phyloP scores from a whole-genome alignment of 805 yeast genomes.

The Candida railenensis region DNA sequence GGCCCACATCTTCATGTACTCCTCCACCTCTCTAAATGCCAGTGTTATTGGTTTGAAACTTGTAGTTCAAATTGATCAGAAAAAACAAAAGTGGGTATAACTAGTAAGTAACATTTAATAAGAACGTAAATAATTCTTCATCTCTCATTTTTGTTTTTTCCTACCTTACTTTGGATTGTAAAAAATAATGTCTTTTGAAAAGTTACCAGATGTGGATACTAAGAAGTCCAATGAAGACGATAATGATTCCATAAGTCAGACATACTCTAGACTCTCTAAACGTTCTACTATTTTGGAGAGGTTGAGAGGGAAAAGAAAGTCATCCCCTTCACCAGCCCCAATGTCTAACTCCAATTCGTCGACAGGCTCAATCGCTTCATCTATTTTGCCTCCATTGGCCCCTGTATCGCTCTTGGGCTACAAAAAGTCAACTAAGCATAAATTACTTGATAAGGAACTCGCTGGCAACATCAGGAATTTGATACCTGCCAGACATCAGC shows the following conservation, averaged over 20 bases:
- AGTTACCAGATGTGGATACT: neutral
- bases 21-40: too few relatives aligned
- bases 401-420: constrained; percentile 64
- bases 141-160: too few relatives aligned
- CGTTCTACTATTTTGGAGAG: constrained; percentile 3
- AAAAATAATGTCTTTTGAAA: neutral
- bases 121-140: too few relatives aligned
- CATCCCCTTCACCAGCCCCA: neutral
- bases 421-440: constrained; percentile 51
- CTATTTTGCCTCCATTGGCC: constrained; percentile 45
- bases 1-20: too few relatives aligned
- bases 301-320: neutral
- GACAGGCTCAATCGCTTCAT: neutral
- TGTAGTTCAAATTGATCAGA: too few relatives aligned
- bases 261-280: constrained; percentile 4
- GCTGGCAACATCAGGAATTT: constrained; percentile 74
- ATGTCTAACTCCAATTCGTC: constrained; percentile 1
- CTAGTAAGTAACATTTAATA: too few relatives aligned
- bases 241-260: constrained; percentile 1
- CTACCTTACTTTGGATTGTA: too few relatives aligned
- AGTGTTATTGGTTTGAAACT: too few relatives aligned
- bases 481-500: constrained; percentile 76
- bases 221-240: neutral
- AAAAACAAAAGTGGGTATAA: too few relatives aligned
- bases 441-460: constrained; percentile 57